Evolutionary conservation across 768 basidiomycete genomes (phyloP).

Genomic region (Hygrocybe coccinea): DNA sequence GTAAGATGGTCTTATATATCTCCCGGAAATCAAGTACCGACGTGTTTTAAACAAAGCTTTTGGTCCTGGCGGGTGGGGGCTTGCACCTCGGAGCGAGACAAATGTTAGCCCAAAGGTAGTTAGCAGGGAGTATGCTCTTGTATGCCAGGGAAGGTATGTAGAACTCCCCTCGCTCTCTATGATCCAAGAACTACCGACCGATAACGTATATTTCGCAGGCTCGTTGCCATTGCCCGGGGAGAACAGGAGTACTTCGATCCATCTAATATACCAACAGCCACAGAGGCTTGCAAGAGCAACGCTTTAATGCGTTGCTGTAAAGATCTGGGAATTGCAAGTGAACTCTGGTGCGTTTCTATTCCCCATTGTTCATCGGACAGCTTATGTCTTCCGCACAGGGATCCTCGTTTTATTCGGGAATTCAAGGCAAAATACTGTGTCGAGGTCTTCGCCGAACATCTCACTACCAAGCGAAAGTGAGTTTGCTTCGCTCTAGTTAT

Average conservation of each 20-base stretch:
- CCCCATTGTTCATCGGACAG: background rate
- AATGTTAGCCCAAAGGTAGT: conserved; percentile 85
- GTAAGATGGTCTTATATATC: conserved; percentile 85
- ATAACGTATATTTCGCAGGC: conserved; percentile 36
- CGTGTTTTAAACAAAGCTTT: conserved; percentile 89
- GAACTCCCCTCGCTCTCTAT: background rate
- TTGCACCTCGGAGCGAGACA: conserved; percentile 89
- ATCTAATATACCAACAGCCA: conserved; percentile 84
- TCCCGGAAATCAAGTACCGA: conserved; percentile 96
- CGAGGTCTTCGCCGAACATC: conserved; percentile 83
- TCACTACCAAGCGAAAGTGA: conserved; percentile 85
- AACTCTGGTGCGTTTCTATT: conserved; percentile 67
- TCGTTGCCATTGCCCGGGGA: conserved; percentile 87
- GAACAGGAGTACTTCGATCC: conserved; percentile 97
- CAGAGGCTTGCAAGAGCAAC: conserved; percentile 93
- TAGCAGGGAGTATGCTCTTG: conserved; percentile 89
- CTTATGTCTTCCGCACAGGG: conserved; percentile 46
- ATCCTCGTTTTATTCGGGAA: conserved; percentile 90
- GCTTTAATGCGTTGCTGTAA: conserved; percentile 98
- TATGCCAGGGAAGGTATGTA: conserved; percentile 83
- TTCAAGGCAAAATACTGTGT: conserved; percentile 82
- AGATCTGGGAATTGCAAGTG: conserved; percentile 92
- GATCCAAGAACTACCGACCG: background rate
- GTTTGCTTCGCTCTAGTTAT: conserved; percentile 23
- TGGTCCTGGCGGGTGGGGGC: conserved; percentile 95